These are phyloP conservation scores for Harrya chromipes DNA, from an alignment of 768 basidiomycete species.

Conservation along the genomic window DNA sequence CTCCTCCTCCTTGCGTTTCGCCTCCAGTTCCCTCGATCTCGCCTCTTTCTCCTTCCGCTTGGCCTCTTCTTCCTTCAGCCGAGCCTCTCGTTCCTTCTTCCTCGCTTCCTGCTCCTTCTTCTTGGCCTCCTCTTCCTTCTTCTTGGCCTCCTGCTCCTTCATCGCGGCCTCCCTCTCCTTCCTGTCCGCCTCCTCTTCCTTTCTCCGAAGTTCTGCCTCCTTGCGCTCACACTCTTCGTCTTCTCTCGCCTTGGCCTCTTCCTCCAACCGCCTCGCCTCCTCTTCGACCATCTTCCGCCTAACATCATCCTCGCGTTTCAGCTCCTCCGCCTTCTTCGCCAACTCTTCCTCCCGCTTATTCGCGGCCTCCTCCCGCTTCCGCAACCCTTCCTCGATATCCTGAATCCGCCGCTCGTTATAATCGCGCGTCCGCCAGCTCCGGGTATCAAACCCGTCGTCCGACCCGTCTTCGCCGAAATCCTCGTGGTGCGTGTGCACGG, in stretches of 20 bases:
- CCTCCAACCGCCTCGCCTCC: constrained; percentile 21
- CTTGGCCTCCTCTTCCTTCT: constrained; percentile 27
- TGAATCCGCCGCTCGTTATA: constrained; percentile 33
- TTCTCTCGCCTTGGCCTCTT: constrained; percentile 23
- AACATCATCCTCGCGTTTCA: constrained; percentile 29
- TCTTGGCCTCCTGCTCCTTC: constrained; percentile 26
- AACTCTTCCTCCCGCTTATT: constrained; percentile 32
- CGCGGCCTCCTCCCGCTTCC: constrained; percentile 34
- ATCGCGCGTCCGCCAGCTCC: constrained; percentile 26
- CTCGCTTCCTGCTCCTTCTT: constrained; percentile 32
- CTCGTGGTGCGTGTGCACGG: constrained; percentile 28
- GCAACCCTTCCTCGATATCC: constrained; percentile 31
- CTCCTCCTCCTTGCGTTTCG: constrained; percentile 22
- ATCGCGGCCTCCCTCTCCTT: constrained; percentile 25
- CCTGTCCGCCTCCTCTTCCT: constrained; percentile 32
- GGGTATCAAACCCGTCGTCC: constrained; percentile 33
- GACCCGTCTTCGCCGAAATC: constrained; percentile 29
- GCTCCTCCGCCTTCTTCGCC: constrained; percentile 37
- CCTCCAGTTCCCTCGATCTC: constrained; percentile 16
- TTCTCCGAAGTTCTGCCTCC: constrained; percentile 28
- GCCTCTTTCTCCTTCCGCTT: constrained; percentile 30
- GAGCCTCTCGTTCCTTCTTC: constrained; percentile 20
- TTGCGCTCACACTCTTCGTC: constrained; percentile 27
- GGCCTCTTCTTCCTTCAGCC: constrained; percentile 23
- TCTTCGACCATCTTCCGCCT: constrained; percentile 26